phyloP scores from a whole-genome alignment of 257 asterid genomes.

The Fraxinus anomala region DNA sequence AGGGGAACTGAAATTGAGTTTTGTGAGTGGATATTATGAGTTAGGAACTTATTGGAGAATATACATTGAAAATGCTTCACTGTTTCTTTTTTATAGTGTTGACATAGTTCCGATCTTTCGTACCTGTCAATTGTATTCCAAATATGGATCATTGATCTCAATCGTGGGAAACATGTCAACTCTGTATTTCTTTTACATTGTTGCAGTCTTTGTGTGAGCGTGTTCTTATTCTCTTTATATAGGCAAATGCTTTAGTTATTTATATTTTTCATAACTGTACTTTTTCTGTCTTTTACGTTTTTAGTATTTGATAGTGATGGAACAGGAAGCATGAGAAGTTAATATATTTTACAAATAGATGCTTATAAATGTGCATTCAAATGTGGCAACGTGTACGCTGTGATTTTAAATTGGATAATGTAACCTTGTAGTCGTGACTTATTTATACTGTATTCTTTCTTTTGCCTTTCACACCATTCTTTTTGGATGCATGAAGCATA shows the following conservation, averaged over 20 bases:
- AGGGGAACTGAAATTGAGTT: neutral
- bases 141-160: no score
- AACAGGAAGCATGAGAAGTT: neutral
- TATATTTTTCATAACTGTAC: neutral
- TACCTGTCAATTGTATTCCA: neutral
- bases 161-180: no score
- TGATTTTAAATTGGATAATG: neutral
- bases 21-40: neutral
- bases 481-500: neutral
- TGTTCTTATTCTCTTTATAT: no score
- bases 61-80: neutral
- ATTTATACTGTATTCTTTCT: no score
- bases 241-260: no score
- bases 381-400: neutral
- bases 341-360: neutral
- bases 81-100: no score
- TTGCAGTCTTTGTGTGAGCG: no score
- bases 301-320: neutral
- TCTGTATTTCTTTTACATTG: no score
- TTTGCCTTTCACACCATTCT: neutral
- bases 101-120: neutral
- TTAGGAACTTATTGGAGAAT: neutral
- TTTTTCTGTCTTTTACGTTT: neutral
- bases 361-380: neutral
- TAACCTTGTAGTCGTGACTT: neutral